Percentiles rank a stretch among this genome's conserved stretches.
phyloP scores from a whole-genome alignment of 306 rosid species.

The Casuarina cunninghamiana region DNA sequence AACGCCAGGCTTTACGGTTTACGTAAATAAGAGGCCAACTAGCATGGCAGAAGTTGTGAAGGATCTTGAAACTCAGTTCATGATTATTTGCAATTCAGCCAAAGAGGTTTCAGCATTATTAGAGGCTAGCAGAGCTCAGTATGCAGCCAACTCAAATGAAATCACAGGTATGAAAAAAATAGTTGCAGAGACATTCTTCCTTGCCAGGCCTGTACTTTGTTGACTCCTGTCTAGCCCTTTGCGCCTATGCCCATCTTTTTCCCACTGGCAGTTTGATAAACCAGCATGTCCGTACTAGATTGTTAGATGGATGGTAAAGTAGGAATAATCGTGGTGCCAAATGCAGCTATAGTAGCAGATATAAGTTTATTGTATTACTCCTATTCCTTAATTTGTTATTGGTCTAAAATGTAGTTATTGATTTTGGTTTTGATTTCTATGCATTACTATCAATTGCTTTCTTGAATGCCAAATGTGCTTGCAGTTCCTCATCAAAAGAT shows the following conservation, averaged over 20 bases:
- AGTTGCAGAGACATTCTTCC: slow-evolving; percentile 7
- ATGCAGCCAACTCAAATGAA: slow-evolving; percentile 53
- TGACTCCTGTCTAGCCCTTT: neutral
- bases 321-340: slow-evolving; percentile 10
- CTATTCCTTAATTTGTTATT: neutral
- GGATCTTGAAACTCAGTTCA: slow-evolving; percentile 82
- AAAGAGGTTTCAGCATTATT: slow-evolving; percentile 67
- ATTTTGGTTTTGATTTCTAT: neutral
- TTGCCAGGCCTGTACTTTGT: neutral
- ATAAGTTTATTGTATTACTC: neutral
- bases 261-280: neutral
- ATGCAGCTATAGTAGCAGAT: neutral
- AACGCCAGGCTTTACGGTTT: slow-evolving; percentile 80
- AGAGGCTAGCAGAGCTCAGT: slow-evolving; percentile 67
- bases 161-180: slow-evolving; percentile 56
- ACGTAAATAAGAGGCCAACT: slow-evolving; percentile 71
- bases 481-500: neutral
- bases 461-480: neutral
- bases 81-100: slow-evolving; percentile 64
- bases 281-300: no score
- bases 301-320: no score
- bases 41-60: slow-evolving; percentile 83
- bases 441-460: neutral
- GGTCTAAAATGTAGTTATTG: neutral
- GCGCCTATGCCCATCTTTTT: slow-evolving; percentile 6